phyloP scores from a whole-genome alignment of 139 green algal species.

The Coelastrella sp. region DNA sequence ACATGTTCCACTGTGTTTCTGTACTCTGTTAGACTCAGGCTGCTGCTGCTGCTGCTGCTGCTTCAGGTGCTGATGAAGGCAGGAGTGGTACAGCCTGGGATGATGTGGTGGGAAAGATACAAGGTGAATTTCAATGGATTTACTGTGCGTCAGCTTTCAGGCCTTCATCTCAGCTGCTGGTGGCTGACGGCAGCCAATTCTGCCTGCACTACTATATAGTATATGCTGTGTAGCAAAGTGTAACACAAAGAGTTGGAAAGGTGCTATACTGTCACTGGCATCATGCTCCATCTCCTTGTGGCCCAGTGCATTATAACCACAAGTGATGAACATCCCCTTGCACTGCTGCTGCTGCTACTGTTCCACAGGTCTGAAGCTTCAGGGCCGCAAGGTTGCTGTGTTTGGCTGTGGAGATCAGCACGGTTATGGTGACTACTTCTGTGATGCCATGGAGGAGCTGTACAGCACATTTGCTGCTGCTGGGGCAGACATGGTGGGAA shows the following conservation, averaged over 20 bases:
- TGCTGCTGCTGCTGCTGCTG: not conserved
- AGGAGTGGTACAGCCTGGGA: slow-evolving; percentile 56
- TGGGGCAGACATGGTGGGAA: slow-evolving; percentile 52
- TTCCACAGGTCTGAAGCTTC: slow-evolving; percentile 1
- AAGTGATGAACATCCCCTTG: too few species aligned
- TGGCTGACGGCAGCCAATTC: too few species aligned
- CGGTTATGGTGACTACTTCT: slow-evolving; percentile 61
- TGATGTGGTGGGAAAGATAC: slow-evolving; percentile 19
- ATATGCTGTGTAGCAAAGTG: too few species aligned
- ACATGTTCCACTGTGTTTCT: too few species aligned
- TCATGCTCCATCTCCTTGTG: too few species aligned
- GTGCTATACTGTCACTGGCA: too few species aligned
- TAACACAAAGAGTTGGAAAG: too few species aligned
- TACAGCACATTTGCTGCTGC: slow-evolving; percentile 52
- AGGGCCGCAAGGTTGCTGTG: slow-evolving; percentile 44
- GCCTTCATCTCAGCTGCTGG: too few species aligned
- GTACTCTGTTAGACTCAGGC: too few species aligned
- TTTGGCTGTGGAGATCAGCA: slow-evolving; percentile 51
- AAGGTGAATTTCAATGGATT: too few species aligned
- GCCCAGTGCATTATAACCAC: not conserved
- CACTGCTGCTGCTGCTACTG: not conserved
- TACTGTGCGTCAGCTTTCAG: too few species aligned
- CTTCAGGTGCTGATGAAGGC: slow-evolving; percentile 40
- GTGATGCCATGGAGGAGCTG: slow-evolving; percentile 61
- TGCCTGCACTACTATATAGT: too few species aligned